Conservation (phyloP, 257 asterid genomes). For the Nicotiana otophora region DNA sequence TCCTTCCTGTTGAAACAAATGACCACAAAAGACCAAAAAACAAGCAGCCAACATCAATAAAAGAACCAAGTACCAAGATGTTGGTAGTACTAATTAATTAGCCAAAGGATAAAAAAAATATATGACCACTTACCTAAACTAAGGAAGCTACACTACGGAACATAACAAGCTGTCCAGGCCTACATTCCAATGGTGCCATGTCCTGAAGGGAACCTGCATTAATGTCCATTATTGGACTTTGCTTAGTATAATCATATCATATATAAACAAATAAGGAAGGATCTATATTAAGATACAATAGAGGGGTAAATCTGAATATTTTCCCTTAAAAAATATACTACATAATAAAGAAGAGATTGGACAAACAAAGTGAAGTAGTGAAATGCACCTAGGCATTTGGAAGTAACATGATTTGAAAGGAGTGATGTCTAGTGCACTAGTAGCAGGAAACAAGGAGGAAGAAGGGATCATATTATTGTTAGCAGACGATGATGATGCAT, state of each 20-base stretch:
- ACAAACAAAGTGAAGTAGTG: neutral
- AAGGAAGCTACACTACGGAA: slow-evolving; percentile 37
- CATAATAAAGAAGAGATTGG: neutral
- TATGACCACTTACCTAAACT: slow-evolving; percentile 33
- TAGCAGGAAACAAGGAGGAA: slow-evolving; percentile 29
- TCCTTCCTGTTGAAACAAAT: slow-evolving; percentile 30
- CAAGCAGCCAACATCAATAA: slow-evolving; percentile 23
- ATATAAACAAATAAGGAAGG: neutral
- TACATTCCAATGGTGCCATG: slow-evolving; percentile 71
- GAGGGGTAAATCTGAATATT: neutral
- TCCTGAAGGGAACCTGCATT: slow-evolving; percentile 56
- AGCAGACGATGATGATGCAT: slow-evolving; percentile 20
- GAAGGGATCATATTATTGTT: slow-evolving; percentile 41
- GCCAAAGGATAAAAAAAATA: neutral
- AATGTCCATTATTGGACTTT: slow-evolving; percentile 11
- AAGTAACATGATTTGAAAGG: slow-evolving; percentile 61
- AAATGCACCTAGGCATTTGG: slow-evolving; percentile 54
- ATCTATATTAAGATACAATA: too few relatives aligned
- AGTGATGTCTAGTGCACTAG: slow-evolving; percentile 42
- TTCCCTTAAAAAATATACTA: neutral
- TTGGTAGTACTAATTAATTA: neutral
- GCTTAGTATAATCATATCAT: neutral
- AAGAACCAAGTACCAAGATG: slow-evolving; percentile 21
- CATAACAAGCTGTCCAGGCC: slow-evolving; percentile 26
- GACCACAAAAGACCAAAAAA: slow-evolving; percentile 22